Base-by-base conservation (phyloP, 176 grass and related monocot species). In the Oryza rufipogon region DNA sequence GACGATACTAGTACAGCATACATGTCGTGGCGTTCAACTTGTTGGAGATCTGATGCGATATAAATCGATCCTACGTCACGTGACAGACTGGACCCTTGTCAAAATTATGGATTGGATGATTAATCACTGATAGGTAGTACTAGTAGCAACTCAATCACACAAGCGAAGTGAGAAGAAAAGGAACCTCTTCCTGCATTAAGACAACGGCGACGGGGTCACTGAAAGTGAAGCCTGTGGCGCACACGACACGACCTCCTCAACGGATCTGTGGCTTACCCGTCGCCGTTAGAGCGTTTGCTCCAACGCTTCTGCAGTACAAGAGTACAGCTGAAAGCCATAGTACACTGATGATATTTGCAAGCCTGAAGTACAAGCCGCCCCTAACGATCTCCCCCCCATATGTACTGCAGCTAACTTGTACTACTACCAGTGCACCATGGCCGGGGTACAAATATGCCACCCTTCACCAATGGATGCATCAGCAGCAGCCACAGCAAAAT, bases 401-500 rank as follows among this genome's bases (percentile, higher is more conserved):
- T 90, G 89, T 90, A 87, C 89, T 87, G 80, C 88, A 79, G 30
- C 84, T 51, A 34, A 54, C 44, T 17, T 84, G 83, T 86, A 87
- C 75, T 41, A 41, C 39, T 74, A 20, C 79, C 15, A 23, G 71
- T 38, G 64, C 70, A 7, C 16, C 71, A 46, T n/a, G 42, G 10
- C 13, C 19, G 2, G 42, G 10, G 51, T 90, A 90, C 89, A 90
- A 87, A 87, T 90, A 90, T 11, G 12, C 2, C 7, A 38, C n/a
- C 17, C 1, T 36, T 26, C 41, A 30, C 16, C 34, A 13, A 47
- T 47, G 41, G 77, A 45, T 16, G 60, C 46, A 39, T 68, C 58
- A 51, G 36, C 36, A 38, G 56, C 58, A 52, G 76, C 75, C 22
- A 56, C 77, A 61, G 73, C 48, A 77, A 77, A 63, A 15, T 61